Conservation (phyloP, 371 early-diverging fungal species). For the Mortierella polycephala region DNA sequence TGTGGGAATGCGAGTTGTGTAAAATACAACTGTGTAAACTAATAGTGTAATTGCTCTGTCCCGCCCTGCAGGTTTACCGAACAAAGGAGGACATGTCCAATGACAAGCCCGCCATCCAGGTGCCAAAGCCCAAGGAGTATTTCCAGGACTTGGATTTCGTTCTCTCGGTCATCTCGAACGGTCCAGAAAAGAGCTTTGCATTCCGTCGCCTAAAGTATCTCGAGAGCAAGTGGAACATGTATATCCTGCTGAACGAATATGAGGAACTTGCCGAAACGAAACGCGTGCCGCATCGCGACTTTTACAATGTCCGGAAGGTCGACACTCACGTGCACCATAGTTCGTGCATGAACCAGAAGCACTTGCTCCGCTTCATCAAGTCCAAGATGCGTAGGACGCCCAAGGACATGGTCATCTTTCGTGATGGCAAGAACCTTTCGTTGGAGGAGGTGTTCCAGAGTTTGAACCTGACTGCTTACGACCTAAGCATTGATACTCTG, state of each 20-base stretch:
- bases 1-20: not conserved
- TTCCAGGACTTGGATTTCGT: conserved; percentile 91
- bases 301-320: conserved; percentile 99
- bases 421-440: conserved; percentile 79
- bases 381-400: conserved; percentile 89
- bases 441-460: conserved; percentile 89
- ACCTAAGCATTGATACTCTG: conserved; percentile 95
- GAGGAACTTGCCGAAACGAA: conserved; percentile 95
- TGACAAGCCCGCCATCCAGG: conserved; percentile 59
- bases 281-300: conserved; percentile 95
- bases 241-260: conserved; percentile 90
- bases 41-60: not conserved
- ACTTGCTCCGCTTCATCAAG: conserved; percentile 97
- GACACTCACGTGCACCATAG: conserved; percentile 99
- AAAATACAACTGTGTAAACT: not conserved
- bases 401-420: conserved; percentile 80
- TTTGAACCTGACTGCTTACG: conserved; percentile 96
- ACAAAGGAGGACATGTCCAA: conserved; percentile 28
- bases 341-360: conserved; percentile 99
- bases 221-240: conserved; percentile 96
- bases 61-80: conserved; percentile 27
- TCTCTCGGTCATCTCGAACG: conserved; percentile 87
- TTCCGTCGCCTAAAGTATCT: conserved; percentile 93
- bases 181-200: conserved; percentile 96
- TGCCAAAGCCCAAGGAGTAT: conserved; percentile 87